Percentiles rank a stretch among this genome's conserved stretches.
phyloP scores from a whole-genome alignment of 306 rosid species.

The Quercus berberidifolia region DNA sequence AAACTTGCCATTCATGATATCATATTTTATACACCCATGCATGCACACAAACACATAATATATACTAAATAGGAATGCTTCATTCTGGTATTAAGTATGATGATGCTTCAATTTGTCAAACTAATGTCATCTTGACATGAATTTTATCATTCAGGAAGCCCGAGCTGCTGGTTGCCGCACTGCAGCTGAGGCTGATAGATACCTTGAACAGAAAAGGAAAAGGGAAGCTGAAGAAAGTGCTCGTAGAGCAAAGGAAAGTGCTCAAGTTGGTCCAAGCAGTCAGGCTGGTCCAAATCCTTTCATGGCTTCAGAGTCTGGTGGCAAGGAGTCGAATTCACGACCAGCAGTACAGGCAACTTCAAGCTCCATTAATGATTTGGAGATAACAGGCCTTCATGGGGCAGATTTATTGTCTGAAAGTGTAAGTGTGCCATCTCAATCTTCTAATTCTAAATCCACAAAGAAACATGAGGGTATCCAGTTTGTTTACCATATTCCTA shows the following conservation, averaged over 20 bases:
- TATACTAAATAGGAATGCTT: background rate
- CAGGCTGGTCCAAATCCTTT: constrained; percentile 62
- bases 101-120: background rate
- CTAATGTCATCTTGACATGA: background rate
- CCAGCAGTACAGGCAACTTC: constrained; percentile 59
- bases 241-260: constrained; percentile 54
- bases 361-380: constrained; percentile 56
- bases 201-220: constrained; percentile 54
- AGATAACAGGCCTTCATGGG: constrained; percentile 55
- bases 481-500: background rate
- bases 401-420: constrained; percentile 81
- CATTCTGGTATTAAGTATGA: background rate
- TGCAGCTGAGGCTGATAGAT: constrained; percentile 67
- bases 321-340: constrained; percentile 59
- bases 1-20: background rate
- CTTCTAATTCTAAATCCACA: background rate
- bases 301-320: constrained; percentile 50
- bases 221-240: constrained; percentile 66
- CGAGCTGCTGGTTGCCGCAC: constrained; percentile 75
- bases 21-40: background rate
- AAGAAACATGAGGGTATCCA: background rate
- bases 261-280: constrained; percentile 59
- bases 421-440: constrained; percentile 46
- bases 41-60: background rate
- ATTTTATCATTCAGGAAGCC: constrained; percentile 57